Conservation (phyloP, 768 basidiomycete genomes). For the Cystofilobasidium macerans region DNA sequence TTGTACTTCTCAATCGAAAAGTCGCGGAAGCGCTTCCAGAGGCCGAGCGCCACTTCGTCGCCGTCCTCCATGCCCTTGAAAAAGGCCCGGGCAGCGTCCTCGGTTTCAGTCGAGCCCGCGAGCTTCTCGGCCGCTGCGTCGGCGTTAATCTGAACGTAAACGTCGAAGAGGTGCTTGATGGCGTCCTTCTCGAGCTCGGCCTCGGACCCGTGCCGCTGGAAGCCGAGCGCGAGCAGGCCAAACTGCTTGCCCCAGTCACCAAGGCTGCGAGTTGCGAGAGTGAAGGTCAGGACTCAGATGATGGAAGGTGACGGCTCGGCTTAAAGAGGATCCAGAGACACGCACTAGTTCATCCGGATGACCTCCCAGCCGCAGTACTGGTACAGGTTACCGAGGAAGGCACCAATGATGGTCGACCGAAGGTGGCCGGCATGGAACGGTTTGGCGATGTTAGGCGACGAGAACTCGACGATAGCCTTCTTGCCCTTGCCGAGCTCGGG, state of each 20-base stretch:
- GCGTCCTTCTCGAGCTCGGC: slow-evolving; percentile 74
- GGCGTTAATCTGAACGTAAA: slow-evolving; percentile 88
- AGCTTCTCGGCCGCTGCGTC: slow-evolving; percentile 44
- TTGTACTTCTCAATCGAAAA: slow-evolving; percentile 80
- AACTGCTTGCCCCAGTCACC: slow-evolving; percentile 67
- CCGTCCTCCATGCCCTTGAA: slow-evolving; percentile 93
- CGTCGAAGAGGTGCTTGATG: slow-evolving; percentile 85
- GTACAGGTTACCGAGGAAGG: slow-evolving; percentile 82
- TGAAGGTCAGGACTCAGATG: too few species aligned
- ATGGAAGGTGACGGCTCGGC: too few species aligned
- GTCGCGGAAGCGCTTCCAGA: slow-evolving; percentile 90
- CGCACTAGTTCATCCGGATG: slow-evolving; percentile 66
- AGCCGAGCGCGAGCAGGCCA: slow-evolving; percentile 75
- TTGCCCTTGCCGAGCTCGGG: slow-evolving; percentile 69
- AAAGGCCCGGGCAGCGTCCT: slow-evolving; percentile 59
- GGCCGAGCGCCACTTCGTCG: slow-evolving; percentile 65
- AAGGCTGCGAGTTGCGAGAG: slow-evolving; percentile 10
- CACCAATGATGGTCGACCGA: slow-evolving; percentile 97
- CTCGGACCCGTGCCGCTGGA: slow-evolving; percentile 78
- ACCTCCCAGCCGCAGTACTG: slow-evolving; percentile 88
- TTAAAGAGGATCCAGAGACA: not conserved
- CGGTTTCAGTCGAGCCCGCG: slow-evolving; percentile 33
- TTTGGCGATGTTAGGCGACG: slow-evolving; percentile 94
- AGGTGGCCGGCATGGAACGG: slow-evolving; percentile 96
- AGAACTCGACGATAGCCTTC: slow-evolving; percentile 72